phyloP scores from a whole-genome alignment of 805 yeast genomes.

The Metschnikowia shivogae region DNA sequence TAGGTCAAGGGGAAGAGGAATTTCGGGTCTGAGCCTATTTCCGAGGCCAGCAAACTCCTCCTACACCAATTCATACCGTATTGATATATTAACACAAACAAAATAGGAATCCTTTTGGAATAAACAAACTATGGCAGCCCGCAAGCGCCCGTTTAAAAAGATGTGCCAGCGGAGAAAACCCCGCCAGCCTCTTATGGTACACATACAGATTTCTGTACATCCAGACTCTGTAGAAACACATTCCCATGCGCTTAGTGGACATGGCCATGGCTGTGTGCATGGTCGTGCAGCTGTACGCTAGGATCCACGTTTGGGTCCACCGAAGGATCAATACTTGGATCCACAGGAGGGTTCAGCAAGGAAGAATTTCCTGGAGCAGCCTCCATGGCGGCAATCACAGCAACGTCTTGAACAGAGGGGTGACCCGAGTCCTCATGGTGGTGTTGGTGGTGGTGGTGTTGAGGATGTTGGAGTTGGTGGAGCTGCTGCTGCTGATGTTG shows the following conservation, averaged over 20 bases:
- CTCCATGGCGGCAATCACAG: constrained; percentile 41
- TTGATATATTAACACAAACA: constrained; percentile 5
- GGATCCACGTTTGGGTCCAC: constrained; percentile 45
- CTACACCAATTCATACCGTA: not conserved
- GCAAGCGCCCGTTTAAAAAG: not conserved
- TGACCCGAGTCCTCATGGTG: constrained; percentile 22
- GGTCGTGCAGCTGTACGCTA: constrained; percentile 40
- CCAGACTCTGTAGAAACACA: constrained; percentile 1
- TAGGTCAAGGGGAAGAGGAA: no score
- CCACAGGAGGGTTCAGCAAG: constrained; percentile 31
- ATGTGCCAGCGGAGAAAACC: not conserved
- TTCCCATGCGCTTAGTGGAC: constrained; percentile 13
- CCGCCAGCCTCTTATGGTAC: constrained; percentile 10
- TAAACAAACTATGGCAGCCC: constrained; percentile 6
- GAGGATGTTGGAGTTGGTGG: constrained; percentile 20
- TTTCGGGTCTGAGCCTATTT: no score
- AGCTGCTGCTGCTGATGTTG: constrained; percentile 23
- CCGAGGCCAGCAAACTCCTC: not conserved
- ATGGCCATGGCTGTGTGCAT: constrained; percentile 28
- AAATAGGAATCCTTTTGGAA: constrained; percentile 3
- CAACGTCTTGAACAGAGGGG: constrained; percentile 38
- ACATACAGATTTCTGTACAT: constrained; percentile 5
- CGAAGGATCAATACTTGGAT: constrained; percentile 29
- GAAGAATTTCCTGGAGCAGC: constrained; percentile 28
- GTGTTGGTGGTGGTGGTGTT: constrained; percentile 24